Evolutionary conservation across 345 rosid species (phyloP).

Genomic region (Ceriops tagal): DNA sequence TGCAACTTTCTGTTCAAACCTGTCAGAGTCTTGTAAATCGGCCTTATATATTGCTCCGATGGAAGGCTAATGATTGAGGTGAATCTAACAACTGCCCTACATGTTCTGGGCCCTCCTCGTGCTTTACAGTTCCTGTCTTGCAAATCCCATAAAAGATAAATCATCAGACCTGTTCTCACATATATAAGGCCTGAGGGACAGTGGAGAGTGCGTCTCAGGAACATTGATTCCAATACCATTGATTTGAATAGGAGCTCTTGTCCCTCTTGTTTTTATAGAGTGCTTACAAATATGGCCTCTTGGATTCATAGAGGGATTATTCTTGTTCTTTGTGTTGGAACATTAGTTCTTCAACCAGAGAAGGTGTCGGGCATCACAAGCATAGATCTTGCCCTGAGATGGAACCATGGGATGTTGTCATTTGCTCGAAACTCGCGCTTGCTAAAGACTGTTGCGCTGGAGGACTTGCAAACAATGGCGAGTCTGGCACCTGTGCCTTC

Average conservation of each 20-base stretch:
- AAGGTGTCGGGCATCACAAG: constrained; percentile 38
- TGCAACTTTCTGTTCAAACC: constrained; percentile 72
- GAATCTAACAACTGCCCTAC: constrained; percentile 53
- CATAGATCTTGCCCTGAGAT: constrained; percentile 40
- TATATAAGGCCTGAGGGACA: constrained; percentile 27
- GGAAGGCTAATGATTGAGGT: constrained; percentile 45
- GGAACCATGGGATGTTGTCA: constrained; percentile 31
- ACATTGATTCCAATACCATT: constrained; percentile 19
- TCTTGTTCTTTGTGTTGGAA: constrained; percentile 38
- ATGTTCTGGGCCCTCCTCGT: constrained; percentile 28
- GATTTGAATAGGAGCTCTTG: constrained; percentile 10
- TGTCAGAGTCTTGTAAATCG: constrained; percentile 63
- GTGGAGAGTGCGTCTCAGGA: constrained; percentile 16
- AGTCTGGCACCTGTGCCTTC: constrained; percentile 57
- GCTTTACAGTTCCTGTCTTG: constrained; percentile 29
- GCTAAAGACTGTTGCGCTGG: constrained; percentile 33
- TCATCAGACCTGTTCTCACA: constrained; percentile 23
- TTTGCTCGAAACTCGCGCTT: constrained; percentile 33
- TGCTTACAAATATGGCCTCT: constrained; percentile 39
- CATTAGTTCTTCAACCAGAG: constrained; percentile 35
- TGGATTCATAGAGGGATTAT: constrained; percentile 27
- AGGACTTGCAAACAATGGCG: constrained; percentile 27
- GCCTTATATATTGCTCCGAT: constrained; percentile 52
- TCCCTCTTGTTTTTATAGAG: constrained; percentile 13
- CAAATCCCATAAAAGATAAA: constrained; percentile 33